A percentile compares a stretch with the other conserved stretches of the same genome.
Conservation (phyloP, 805 yeast genomes). For the Brettanomyces anomalus region DNA sequence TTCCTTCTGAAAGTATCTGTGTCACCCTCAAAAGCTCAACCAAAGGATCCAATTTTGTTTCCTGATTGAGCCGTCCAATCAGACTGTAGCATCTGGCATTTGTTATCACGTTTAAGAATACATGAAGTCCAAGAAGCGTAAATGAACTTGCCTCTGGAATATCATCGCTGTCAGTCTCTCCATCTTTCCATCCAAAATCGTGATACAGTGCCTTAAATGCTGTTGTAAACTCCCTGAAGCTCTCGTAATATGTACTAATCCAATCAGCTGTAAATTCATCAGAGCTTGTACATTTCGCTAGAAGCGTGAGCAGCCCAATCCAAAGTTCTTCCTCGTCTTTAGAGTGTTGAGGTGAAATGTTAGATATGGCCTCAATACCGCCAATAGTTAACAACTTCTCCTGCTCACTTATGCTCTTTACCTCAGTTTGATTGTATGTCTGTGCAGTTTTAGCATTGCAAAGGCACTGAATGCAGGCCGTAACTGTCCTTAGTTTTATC, state of each 20-base stretch:
- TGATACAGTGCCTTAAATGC: neutral
- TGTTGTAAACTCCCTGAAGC: neutral
- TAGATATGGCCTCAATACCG: too few species aligned
- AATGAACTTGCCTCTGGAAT: neutral
- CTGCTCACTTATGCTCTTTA: too few species aligned
- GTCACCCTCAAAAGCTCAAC: neutral
- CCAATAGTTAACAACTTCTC: too few species aligned
- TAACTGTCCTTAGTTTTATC: neutral
- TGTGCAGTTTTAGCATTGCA: neutral
- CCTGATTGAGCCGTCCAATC: neutral
- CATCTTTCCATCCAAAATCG: neutral
- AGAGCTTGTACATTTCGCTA: neutral
- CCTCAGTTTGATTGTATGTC: neutral
- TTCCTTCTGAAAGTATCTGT: conserved; percentile 18
- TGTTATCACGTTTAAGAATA: neutral
- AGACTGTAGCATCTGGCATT: neutral
- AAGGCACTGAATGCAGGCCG: neutral
- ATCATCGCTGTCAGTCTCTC: neutral
- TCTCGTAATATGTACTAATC: neutral
- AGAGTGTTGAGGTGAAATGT: too few species aligned
- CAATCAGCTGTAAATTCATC: neutral
- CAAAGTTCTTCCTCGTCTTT: too few species aligned
- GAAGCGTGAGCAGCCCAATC: neutral
- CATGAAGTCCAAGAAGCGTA: neutral
- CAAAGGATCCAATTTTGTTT: neutral